A percentile compares a stretch with the other conserved stretches of the same genome.
Evolutionary conservation across 2,329 filamentous ascomycete genomes (phyloP).

Genomic region (Sporothrix brasiliensis): DNA sequence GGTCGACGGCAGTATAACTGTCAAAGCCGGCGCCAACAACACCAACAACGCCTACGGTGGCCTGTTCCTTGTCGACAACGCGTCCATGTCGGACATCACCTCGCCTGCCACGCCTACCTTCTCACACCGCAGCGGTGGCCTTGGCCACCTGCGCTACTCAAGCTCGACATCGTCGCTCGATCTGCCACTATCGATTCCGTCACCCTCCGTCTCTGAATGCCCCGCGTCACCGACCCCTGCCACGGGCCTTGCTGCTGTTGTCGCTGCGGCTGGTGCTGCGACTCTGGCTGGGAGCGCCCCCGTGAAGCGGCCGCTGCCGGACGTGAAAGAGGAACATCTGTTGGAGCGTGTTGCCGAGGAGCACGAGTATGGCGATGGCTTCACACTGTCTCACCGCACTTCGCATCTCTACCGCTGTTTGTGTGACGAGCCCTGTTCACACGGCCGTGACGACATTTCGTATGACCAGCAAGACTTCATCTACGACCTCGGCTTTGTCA

Average conservation of each 20-base stretch:
- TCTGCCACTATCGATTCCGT: slow-evolving; percentile 49
- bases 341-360: slow-evolving; percentile 61
- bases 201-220: slow-evolving; percentile 49
- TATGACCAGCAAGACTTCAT: slow-evolving; percentile 54
- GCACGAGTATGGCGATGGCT: slow-evolving; percentile 1
- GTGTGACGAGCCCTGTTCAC: slow-evolving; percentile 66
- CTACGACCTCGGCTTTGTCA: slow-evolving; percentile 69
- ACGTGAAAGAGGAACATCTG: slow-evolving; percentile 86
- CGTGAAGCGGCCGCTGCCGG: slow-evolving; percentile 70
- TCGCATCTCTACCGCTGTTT: slow-evolving; percentile 65
- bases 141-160: slow-evolving; percentile 57
- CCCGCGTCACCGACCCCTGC: slow-evolving; percentile 56
- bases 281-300: slow-evolving; percentile 51
- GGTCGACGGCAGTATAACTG: slow-evolving; percentile 36
- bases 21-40: slow-evolving; percentile 28
- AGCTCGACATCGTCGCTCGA: slow-evolving; percentile 81
- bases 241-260: slow-evolving; percentile 52
- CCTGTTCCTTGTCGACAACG: slow-evolving; percentile 54
- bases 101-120: slow-evolving; percentile 74
- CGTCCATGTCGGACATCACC: slow-evolving; percentile 64
- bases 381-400: neutral
- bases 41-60: slow-evolving; percentile 41
- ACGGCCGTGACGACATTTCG: slow-evolving; percentile 48
- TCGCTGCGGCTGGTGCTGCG: slow-evolving; percentile 54
- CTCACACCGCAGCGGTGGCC: slow-evolving; percentile 53